Conservation (phyloP, 2,329 filamentous ascomycete species). For the Myrmaecium sp. region DNA sequence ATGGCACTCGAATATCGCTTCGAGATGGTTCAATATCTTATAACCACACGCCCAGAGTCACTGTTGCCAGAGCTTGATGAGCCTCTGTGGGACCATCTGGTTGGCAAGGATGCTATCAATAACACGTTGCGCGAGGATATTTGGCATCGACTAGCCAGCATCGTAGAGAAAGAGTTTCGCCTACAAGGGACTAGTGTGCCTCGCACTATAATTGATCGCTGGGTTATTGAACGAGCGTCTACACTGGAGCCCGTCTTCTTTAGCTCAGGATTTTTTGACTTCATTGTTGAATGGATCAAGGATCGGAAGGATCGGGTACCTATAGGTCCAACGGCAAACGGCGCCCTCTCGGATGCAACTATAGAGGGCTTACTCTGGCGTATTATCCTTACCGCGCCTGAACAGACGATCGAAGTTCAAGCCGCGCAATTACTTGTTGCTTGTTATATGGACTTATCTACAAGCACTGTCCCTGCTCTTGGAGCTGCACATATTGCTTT, state of each 20-base stretch:
- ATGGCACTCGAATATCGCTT: slow-evolving; percentile 22
- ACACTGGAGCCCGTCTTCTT: slow-evolving; percentile 39
- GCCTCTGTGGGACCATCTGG: slow-evolving; percentile 54
- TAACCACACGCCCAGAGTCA: slow-evolving; percentile 42
- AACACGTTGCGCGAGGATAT: slow-evolving; percentile 45
- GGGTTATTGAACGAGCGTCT: slow-evolving; percentile 41
- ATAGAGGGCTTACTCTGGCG: slow-evolving; percentile 64
- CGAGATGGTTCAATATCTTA: slow-evolving; percentile 40
- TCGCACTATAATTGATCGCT: slow-evolving; percentile 28
- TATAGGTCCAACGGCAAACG: slow-evolving; percentile 29
- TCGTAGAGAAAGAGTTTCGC: slow-evolving; percentile 9
- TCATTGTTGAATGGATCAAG: slow-evolving; percentile 31
- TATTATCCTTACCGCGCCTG: slow-evolving; percentile 53
- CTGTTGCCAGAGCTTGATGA: slow-evolving; percentile 45
- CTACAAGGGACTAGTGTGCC: too few species aligned
- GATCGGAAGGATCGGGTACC: slow-evolving; percentile 2
- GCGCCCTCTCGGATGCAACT: slow-evolving; percentile 34
- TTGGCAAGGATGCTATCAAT: slow-evolving; percentile 45
- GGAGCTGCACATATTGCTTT: slow-evolving; percentile 47
- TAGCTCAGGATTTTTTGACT: slow-evolving; percentile 44
- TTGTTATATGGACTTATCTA: slow-evolving; percentile 45
- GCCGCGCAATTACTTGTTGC: slow-evolving; percentile 58
- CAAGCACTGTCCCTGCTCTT: slow-evolving; percentile 22
- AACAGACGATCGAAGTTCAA: slow-evolving; percentile 45
- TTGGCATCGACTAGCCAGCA: slow-evolving; percentile 48